Percentiles rank a stretch among this genome's conserved stretches.
phyloP scores from a whole-genome alignment of 179 eudicot genomes.

The Vitellaria paradoxa region DNA sequence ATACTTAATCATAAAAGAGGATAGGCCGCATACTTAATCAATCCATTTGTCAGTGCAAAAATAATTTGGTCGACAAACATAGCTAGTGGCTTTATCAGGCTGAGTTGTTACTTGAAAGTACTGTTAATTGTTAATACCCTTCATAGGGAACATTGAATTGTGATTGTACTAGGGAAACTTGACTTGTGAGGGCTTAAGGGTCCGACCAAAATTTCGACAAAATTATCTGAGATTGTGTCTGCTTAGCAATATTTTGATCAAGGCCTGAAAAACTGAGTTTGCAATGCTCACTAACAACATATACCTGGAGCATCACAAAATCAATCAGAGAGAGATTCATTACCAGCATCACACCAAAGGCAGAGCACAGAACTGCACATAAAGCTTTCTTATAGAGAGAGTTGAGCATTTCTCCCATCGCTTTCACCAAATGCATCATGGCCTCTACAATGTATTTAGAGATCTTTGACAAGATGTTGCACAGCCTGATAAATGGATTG shows the following conservation, averaged over 20 bases:
- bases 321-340: conserved; percentile 11
- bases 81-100: not conserved
- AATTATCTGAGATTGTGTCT: not conserved
- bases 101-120: not conserved
- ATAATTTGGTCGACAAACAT: not conserved
- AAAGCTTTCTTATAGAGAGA: conserved; percentile 62
- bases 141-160: not conserved
- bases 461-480: conserved; percentile 38
- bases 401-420: conserved; percentile 45
- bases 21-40: not conserved
- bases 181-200: not conserved
- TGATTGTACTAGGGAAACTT: not conserved
- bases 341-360: conserved; percentile 70
- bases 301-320: not conserved
- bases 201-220: not conserved
- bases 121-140: not conserved
- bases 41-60: not conserved
- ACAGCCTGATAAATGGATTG: conserved; percentile 42
- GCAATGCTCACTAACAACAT: not conserved
- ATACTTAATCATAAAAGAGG: not conserved
- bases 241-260: not conserved
- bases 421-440: conserved; percentile 42
- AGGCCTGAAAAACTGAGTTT: conserved; percentile 1
- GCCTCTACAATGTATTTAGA: conserved; percentile 34
- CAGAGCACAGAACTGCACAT: conserved; percentile 69